Evolutionary conservation across 805 yeast species (phyloP).

Genomic region (Brettanomyces bruxellensis): DNA sequence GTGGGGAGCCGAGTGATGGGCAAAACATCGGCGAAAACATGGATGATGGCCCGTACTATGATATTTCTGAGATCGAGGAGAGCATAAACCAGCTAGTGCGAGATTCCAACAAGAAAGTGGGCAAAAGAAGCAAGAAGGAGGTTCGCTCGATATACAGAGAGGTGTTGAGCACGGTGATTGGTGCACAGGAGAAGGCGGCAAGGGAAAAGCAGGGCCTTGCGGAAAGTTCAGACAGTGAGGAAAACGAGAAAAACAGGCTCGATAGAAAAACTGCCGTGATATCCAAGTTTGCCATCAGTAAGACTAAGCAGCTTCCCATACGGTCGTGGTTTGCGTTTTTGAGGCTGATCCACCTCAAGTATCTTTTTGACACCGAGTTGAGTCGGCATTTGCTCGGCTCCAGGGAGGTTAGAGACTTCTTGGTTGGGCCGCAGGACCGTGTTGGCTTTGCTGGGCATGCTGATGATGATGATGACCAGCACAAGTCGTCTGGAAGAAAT

Average conservation of each 20-base stretch:
- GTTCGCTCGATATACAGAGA: constrained; percentile 54
- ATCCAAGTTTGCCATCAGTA: constrained; percentile 32
- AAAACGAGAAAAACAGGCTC: constrained; percentile 4
- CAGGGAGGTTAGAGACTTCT: constrained; percentile 14
- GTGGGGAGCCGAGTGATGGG: constrained; percentile 26
- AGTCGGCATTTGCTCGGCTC: constrained; percentile 36
- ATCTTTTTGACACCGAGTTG: constrained; percentile 43
- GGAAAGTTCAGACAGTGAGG: constrained; percentile 15
- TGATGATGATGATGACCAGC: constrained; percentile 6
- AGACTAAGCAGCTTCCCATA: constrained; percentile 36
- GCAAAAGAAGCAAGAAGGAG: constrained; percentile 55
- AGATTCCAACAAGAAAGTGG: constrained; percentile 45
- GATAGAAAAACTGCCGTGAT: constrained; percentile 9
- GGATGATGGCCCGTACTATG: constrained; percentile 35
- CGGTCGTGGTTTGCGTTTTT: constrained; percentile 43
- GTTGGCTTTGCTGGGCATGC: constrained; percentile 5
- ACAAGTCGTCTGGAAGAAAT: constrained; percentile 2
- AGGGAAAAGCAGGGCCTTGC: constrained; percentile 1
- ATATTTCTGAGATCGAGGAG: constrained; percentile 12
- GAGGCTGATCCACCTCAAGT: constrained; percentile 38
- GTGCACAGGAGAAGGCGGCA: constrained; percentile 3
- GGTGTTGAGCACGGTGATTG: constrained; percentile 38
- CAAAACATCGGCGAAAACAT: constrained; percentile 33
- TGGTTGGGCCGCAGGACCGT: constrained; percentile 12
- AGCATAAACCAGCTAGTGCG: constrained; percentile 35